These are phyloP conservation scores for Lactarius sanguifluus DNA, from an alignment of 768 basidiomycete species.

Conservation along the genomic window DNA sequence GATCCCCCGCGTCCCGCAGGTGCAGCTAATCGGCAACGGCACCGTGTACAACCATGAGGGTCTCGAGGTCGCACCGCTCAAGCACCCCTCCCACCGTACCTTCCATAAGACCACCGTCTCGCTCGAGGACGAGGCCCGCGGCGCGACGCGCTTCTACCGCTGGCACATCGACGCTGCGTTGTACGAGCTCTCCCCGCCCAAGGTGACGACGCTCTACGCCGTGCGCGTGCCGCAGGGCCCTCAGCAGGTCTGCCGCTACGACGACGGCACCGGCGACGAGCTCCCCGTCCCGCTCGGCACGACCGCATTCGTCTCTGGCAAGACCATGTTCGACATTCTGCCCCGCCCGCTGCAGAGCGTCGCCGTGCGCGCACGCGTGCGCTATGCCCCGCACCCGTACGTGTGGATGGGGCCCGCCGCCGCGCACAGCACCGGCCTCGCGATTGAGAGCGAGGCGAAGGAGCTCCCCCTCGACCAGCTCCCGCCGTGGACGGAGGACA, in stretches of 20 bases:
- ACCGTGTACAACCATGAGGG: conserved; percentile 76
- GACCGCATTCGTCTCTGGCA: conserved; percentile 78
- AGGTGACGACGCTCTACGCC: conserved; percentile 80
- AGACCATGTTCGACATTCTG: conserved; percentile 78
- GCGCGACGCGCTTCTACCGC: conserved; percentile 78
- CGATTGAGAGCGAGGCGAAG: conserved; percentile 71
- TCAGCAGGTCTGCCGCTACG: conserved; percentile 66
- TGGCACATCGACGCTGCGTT: conserved; percentile 92
- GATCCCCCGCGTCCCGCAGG: conserved; percentile 81
- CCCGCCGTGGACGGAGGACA: conserved; percentile 78
- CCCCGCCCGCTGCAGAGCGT: conserved; percentile 68
- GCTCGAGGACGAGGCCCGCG: conserved; percentile 66
- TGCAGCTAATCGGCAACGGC: conserved; percentile 89
- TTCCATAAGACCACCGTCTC: conserved; percentile 80
- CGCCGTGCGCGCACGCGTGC: conserved; percentile 69
- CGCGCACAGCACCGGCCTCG: conserved; percentile 73
- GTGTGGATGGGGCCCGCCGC: conserved; percentile 82
- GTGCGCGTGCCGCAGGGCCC: conserved; percentile 65
- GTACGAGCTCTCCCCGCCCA: conserved; percentile 73
- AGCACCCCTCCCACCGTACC: conserved; percentile 78
- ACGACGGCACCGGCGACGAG: conserved; percentile 83
- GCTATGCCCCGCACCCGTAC: conserved; percentile 82
- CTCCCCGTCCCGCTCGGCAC: conserved; percentile 78
- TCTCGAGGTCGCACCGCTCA: conserved; percentile 66
- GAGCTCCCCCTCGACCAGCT: conserved; percentile 67